phyloP scores from a whole-genome alignment of 176 grass and related monocot genomes.

The barley (Hordeum vulgare) region DNA sequence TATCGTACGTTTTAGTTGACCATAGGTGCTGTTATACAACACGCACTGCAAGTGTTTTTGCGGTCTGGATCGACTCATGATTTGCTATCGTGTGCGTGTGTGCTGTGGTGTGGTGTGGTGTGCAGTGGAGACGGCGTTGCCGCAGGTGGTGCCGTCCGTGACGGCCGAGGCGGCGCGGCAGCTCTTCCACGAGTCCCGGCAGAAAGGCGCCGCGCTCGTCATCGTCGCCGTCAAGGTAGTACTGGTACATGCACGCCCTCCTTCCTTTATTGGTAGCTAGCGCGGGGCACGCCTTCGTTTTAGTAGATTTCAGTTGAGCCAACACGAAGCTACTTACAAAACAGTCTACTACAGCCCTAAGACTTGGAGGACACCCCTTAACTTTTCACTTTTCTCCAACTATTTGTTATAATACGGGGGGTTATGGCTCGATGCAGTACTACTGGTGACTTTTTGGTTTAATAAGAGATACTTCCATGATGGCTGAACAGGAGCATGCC shows the following conservation, averaged over 20 bases:
- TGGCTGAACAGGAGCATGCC: slow-evolving; percentile 58
- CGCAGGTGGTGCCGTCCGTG: slow-evolving; percentile 58
- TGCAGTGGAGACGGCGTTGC: slow-evolving; percentile 60
- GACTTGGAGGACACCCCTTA: not conserved
- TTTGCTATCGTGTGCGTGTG: no score
- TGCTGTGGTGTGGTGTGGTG: not conserved
- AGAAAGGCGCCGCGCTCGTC: slow-evolving; percentile 53
- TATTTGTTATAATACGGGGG: no score
- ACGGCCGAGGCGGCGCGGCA: slow-evolving; percentile 42
- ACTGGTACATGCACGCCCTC: no score
- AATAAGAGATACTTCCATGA: not conserved
- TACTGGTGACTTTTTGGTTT: not conserved
- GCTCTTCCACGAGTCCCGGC: slow-evolving; percentile 58
- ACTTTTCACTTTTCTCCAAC: not conserved
- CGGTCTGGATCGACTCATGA: not conserved
- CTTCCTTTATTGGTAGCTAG: not conserved
- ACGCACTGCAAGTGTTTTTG: no score
- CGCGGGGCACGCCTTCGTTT: not conserved
- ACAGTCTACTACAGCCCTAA: not conserved
- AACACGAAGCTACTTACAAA: not conserved
- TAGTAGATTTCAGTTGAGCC: not conserved
- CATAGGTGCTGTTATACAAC: no score
- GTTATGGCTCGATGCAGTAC: no score
- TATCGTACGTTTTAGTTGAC: no score
- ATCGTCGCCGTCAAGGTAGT: slow-evolving; percentile 70